Base-by-base conservation (phyloP, 345 rosid genomes). In the Hibiscus trionum region DNA sequence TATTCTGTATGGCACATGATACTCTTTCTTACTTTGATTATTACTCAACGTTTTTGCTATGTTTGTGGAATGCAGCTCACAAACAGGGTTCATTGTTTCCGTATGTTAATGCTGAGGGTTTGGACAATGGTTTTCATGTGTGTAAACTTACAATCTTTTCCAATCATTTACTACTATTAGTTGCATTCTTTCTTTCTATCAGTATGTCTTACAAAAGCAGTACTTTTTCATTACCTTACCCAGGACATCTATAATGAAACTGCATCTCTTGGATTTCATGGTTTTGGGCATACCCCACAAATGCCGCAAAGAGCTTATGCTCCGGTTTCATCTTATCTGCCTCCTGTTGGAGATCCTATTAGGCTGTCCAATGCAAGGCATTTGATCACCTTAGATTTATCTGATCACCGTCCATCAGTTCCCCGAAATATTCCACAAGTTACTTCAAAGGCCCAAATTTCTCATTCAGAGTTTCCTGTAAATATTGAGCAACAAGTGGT, bases 121-220 rank as follows among this genome's bases (percentile, higher is more conserved):
- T 80, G 74, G 87, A 81, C 72, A 78, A 70, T 50, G 67, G 63
- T 63, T 77, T 77, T 75, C 80, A 76, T 78, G 89, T 88, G 81
- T 70, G 86, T 80, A 75, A 61, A 77, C 74, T 37, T 61, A 73
- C 61, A 39, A 62, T n/a, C 63, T 58, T 69, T 62, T 19, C n/a
- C 75, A 16, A 19, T 46, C 50, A 61, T 39, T 57, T 66, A 72
- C 72, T 55, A 72, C 72, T 47, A 49, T 49, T 65, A 7, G 49
- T 42, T 65, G 6, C 5, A 2, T 39, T 21, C 71, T 70, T 44
- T 72, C 47, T 26, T 2, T 77, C 52, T 69, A 70, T 44, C 35
- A 60, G 69, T 71, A 57, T 11, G 15, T 46, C 44, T 73, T 65
- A 71, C n/a, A 65, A 72, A 67, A 59, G 24, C 70, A 10, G 37